These are phyloP conservation scores for Babesia bigemina DNA, from an alignment of 169 alveolate genomes.

Conservation along the genomic window DNA sequence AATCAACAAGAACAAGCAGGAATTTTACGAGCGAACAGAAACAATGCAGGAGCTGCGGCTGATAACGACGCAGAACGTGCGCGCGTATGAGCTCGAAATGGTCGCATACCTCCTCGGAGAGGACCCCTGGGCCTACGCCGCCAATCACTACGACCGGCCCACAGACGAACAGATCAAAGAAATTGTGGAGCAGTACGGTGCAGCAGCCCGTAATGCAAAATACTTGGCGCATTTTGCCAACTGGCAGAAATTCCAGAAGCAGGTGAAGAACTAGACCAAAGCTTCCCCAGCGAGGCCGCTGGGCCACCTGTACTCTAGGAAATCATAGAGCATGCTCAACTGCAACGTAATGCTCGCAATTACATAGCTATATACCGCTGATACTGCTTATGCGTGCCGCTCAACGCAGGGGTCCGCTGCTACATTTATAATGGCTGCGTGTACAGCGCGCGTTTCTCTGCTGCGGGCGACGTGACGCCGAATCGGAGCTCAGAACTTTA, in stretches of 20 bases:
- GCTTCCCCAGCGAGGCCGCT: background rate
- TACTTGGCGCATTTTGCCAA: constrained; percentile 34
- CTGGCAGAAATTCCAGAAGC: constrained; percentile 39
- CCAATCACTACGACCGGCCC: constrained; percentile 55
- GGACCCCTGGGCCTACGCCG: constrained; percentile 59
- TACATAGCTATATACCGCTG: background rate
- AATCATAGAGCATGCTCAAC: background rate
- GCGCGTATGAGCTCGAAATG: constrained; percentile 65
- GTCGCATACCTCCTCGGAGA: constrained; percentile 51
- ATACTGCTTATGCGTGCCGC: too few relatives aligned
- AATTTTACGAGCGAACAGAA: constrained; percentile 37
- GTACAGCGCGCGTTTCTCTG: too few relatives aligned
- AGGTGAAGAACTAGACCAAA: constrained; percentile 18
- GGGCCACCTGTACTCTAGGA: background rate
- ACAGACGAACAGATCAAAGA: constrained; percentile 20
- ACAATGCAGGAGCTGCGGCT: constrained; percentile 55
- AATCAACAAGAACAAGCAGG: constrained; percentile 19
- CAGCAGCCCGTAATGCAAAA: constrained; percentile 44
- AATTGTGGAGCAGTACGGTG: constrained; percentile 45
- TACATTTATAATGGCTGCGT: too few relatives aligned
- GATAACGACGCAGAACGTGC: constrained; percentile 54
- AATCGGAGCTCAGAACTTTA: too few relatives aligned
- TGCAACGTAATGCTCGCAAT: background rate
- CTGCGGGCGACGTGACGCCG: too few relatives aligned
- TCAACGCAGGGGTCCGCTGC: too few relatives aligned